Percentiles rank a stretch among this genome's conserved stretches.
phyloP scores from a whole-genome alignment of 75 land plant species.

The Sequoia sempervirens region DNA sequence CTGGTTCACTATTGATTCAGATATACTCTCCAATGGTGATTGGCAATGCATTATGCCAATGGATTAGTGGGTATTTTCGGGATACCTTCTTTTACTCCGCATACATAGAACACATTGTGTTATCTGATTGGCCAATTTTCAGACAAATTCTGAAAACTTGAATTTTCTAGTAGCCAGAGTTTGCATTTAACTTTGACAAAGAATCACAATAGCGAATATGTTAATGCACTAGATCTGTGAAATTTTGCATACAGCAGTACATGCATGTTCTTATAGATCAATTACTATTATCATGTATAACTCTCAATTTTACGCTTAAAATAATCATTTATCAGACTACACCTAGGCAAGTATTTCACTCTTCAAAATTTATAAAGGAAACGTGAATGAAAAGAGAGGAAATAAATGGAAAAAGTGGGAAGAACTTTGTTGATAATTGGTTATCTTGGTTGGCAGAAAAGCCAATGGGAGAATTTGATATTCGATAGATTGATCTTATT shows the following conservation, averaged over 20 bases:
- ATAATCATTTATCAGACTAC: neutral
- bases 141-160: neutral
- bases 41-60: neutral
- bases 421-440: no score
- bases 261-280: neutral
- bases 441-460: neutral
- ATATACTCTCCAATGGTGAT: neutral
- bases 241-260: neutral
- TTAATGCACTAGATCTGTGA: neutral
- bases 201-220: neutral
- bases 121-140: neutral
- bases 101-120: neutral
- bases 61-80: neutral
- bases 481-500: neutral
- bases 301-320: neutral
- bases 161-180: neutral
- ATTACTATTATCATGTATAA: neutral
- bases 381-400: neutral
- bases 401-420: neutral
- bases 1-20: neutral
- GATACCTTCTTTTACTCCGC: neutral
- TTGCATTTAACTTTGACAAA: neutral
- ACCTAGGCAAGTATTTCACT: neutral
- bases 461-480: neutral
- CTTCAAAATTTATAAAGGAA: neutral